Evolutionary conservation across 768 basidiomycete species (phyloP).

Genomic region (Panus rudis): DNA sequence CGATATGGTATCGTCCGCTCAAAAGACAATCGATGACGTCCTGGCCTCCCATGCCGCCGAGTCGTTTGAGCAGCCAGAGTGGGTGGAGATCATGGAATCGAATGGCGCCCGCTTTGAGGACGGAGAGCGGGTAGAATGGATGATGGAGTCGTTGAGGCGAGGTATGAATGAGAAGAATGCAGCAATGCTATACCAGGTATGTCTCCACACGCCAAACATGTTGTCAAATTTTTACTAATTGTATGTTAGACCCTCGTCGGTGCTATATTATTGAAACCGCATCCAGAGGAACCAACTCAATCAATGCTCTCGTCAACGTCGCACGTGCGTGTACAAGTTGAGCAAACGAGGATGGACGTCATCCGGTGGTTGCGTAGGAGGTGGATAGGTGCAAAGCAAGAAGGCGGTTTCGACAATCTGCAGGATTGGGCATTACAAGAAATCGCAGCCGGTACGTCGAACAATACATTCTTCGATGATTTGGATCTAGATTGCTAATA

Average conservation of each 20-base stretch:
- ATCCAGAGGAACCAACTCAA: constrained; percentile 47
- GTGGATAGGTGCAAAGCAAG: constrained; percentile 69
- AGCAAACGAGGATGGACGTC: constrained; percentile 61
- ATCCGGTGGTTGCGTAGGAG: constrained; percentile 69
- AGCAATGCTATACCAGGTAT: constrained; percentile 69
- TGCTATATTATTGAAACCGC: constrained; percentile 61
- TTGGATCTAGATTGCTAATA: neutral
- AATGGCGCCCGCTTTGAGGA: constrained; percentile 75
- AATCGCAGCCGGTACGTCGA: constrained; percentile 65
- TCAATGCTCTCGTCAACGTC: constrained; percentile 68
- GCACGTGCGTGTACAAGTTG: constrained; percentile 62
- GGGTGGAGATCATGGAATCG: constrained; percentile 67
- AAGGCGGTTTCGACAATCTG: constrained; percentile 75
- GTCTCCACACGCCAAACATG: constrained; percentile 8
- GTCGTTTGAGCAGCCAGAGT: constrained; percentile 64
- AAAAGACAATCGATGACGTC: constrained; percentile 56
- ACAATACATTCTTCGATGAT: neutral
- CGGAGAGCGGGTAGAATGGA: constrained; percentile 68
- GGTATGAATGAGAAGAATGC: constrained; percentile 62
- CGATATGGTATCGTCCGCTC: constrained; percentile 60
- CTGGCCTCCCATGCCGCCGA: constrained; percentile 51
- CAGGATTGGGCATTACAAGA: constrained; percentile 88
- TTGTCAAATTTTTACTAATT: neutral
- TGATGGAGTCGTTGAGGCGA: constrained; percentile 58
- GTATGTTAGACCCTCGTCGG: constrained; percentile 58